Conservation (phyloP, 208 protist genomes). For the Acanthamoeba lugdunensis region DNA sequence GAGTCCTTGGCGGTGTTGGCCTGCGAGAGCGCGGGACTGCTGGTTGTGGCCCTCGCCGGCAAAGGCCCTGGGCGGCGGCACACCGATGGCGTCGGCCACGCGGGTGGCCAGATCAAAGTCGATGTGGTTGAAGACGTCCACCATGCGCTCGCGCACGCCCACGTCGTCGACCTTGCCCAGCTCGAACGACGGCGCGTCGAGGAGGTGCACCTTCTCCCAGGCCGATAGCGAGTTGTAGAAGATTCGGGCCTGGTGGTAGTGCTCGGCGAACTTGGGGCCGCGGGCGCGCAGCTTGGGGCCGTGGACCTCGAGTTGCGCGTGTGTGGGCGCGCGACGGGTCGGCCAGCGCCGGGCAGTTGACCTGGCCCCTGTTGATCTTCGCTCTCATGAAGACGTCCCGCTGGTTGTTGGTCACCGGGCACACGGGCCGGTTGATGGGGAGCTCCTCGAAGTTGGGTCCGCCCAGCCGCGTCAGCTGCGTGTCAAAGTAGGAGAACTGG, state of each 20-base stretch:
- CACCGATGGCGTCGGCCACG: constrained; percentile 55
- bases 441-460: constrained; percentile 86
- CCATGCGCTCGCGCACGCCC: constrained; percentile 55
- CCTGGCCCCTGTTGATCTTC: constrained; percentile 77
- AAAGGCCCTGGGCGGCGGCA: constrained; percentile 57
- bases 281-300: constrained; percentile 26
- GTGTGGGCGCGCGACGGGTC: background rate
- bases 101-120: constrained; percentile 45
- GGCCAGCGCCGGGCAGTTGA: constrained; percentile 54
- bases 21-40: constrained; percentile 12
- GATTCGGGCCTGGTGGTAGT: constrained; percentile 65
- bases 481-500: constrained; percentile 88
- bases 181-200: constrained; percentile 59
- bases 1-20: constrained; percentile 34
- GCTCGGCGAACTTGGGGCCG: constrained; percentile 68
- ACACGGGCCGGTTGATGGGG: constrained; percentile 86
- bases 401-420: constrained; percentile 80
- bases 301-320: background rate
- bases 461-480: constrained; percentile 88
- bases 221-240: constrained; percentile 69
- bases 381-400: constrained; percentile 84
- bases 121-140: constrained; percentile 52
- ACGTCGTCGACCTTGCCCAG: constrained; percentile 60
- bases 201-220: constrained; percentile 67
- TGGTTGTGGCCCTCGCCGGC: constrained; percentile 16